Evolutionary conservation across 768 basidiomycete species (phyloP), one percentile per base, ranked within the genome.

Genomic region (Scleroderma citrinum): DNA sequence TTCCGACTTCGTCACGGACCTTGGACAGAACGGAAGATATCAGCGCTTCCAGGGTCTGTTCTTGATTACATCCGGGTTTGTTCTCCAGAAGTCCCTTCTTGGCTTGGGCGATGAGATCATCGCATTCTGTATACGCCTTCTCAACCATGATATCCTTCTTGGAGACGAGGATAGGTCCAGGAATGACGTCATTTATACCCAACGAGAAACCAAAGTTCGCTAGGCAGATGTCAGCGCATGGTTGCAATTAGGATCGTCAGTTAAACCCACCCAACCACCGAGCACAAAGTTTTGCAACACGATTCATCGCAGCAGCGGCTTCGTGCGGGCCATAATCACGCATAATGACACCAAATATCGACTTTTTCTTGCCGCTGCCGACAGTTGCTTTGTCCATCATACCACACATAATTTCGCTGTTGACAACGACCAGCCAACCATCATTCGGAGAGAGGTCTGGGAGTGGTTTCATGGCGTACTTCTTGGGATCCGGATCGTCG

Each of bases 391-490:
- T 99, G 72, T 99, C 96, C 85, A 98, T 95, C 14, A 92, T 89
- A 38, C 96, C 96, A 59, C 94, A 97, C 92, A 98, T 99, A 58
- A 99, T 92, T 68, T 99, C 94, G 61, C 89, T 92, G 65, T 98
- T 99, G 54, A 93, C 83, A 47, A 99, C 82, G 39, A 99, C 96
- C 23, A 99, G 78, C 84, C 91, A 98, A 1, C 95, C 95, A 58
- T 99, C 96, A 61, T 99, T 98, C 0, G 95, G 94, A 10, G 90
- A 87, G 65, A 99, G 75, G 58, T 99, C 96, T 14, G 80, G 76
- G 36, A 81, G 82, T 3, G 80, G 78, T 44, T 76, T 78, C 70
- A 81, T 80, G 37, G 77, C 71, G 3, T 85, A 80, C 56, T 84
- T 89, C 24, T 74, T 74, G 10, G 75, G 59, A 54, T 81, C 77